Conservation (phyloP, 768 basidiomycete species). For the Dictyophora rubrovolvata region DNA sequence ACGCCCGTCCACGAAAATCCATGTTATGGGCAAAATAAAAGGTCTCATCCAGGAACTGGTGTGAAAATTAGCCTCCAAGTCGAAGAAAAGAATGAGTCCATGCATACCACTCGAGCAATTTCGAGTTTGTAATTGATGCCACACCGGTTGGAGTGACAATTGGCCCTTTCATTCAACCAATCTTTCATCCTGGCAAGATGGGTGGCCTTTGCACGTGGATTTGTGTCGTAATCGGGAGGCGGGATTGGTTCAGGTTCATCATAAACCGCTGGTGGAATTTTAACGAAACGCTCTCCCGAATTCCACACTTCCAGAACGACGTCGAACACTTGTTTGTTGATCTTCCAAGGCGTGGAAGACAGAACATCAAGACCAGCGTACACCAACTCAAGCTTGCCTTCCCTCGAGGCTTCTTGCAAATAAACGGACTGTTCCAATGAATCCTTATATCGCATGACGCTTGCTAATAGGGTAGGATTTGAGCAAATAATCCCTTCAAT, state of each 20-base stretch:
- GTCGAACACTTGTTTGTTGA: conserved; percentile 73
- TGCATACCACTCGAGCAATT: conserved; percentile 75
- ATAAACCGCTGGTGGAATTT: conserved; percentile 67
- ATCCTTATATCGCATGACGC: conserved; percentile 90
- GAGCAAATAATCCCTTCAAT: not conserved
- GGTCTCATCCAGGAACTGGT: conserved; percentile 72
- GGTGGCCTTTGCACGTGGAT: conserved; percentile 46
- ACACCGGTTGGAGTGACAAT: conserved; percentile 86
- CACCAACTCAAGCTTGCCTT: conserved; percentile 73
- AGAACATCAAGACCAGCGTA: conserved; percentile 86
- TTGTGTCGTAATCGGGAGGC: conserved; percentile 30
- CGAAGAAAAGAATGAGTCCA: conserved; percentile 20
- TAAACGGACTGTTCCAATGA: conserved; percentile 74
- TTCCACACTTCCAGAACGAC: conserved; percentile 81
- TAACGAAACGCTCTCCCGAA: conserved; percentile 66
- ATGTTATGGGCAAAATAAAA: conserved; percentile 94
- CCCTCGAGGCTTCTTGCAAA: conserved; percentile 59
- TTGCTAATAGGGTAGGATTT: conserved; percentile 27
- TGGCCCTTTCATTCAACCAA: conserved; percentile 51
- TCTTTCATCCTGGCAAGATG: conserved; percentile 47
- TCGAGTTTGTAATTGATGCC: conserved; percentile 95
- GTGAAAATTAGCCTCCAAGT: not conserved
- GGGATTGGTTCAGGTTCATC: conserved; percentile 58
- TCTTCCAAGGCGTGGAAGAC: conserved; percentile 80
- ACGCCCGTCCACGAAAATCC: conserved; percentile 95